Evolutionary conservation across 345 rosid genomes (phyloP).

Genomic region (Limnanthes douglasii): DNA sequence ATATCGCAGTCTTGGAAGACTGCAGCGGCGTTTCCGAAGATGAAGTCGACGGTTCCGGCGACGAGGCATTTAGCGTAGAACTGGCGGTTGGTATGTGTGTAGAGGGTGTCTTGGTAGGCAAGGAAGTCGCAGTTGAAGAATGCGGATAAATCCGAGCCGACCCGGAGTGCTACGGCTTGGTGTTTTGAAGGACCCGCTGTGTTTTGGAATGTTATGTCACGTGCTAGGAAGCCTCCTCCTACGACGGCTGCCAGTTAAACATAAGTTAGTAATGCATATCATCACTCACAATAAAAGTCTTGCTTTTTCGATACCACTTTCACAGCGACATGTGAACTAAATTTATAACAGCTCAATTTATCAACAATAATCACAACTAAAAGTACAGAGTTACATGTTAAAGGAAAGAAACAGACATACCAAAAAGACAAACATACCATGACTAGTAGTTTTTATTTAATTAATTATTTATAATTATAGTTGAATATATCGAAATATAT

Average conservation of each 20-base stretch:
- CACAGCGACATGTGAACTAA: constrained; percentile 4
- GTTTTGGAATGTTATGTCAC: constrained; percentile 64
- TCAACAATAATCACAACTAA: background rate
- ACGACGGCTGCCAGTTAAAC: constrained; percentile 45
- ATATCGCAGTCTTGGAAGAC: constrained; percentile 71
- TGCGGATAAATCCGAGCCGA: constrained; percentile 65
- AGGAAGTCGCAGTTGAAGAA: constrained; percentile 65
- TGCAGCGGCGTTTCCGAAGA: constrained; percentile 52
- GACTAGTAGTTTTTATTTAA: no score
- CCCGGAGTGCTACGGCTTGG: constrained; percentile 70
- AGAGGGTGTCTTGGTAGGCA: constrained; percentile 75
- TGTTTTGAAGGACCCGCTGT: constrained; percentile 72
- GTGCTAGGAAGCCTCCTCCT: constrained; percentile 60
- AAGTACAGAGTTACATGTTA: no score
- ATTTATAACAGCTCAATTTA: background rate
- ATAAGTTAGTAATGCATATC: background rate
- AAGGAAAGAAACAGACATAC: no score
- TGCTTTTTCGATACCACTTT: no score
- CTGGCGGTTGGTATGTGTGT: constrained; percentile 55
- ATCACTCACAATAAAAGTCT: no score
- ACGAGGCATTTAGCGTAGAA: constrained; percentile 50
- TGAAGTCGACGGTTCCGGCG: constrained; percentile 81
- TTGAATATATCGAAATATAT: no score
- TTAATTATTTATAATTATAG: no score
- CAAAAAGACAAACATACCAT: no score